Evolutionary conservation across 192 early-diverging fungal genomes (phyloP).

Genomic region (Coemansia sp.): DNA sequence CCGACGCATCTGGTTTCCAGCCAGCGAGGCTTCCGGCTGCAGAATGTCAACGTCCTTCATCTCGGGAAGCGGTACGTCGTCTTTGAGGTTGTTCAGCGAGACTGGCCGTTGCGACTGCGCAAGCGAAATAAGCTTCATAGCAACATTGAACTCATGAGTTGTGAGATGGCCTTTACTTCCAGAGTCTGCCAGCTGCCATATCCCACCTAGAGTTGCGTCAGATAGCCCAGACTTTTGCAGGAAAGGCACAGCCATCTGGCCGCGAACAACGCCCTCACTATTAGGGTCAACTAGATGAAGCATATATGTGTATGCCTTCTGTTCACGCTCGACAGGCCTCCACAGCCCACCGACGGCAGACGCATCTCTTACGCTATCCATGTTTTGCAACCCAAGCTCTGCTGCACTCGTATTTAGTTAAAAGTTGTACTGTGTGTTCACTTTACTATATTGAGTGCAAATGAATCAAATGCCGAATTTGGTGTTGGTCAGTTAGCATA

Average conservation of each 20-base stretch:
- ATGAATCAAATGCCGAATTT: background rate
- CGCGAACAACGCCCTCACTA: constrained; percentile 66
- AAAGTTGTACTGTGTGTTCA: background rate
- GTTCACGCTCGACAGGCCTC: constrained; percentile 64
- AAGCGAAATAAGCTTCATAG: constrained; percentile 86
- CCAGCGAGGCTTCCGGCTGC: background rate
- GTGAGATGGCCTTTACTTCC: constrained; percentile 77
- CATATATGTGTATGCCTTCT: constrained; percentile 60
- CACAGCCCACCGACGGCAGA: constrained; percentile 31
- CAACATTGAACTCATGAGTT: constrained; percentile 70
- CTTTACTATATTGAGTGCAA: constrained; percentile 1
- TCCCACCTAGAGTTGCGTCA: constrained; percentile 63
- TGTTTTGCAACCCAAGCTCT: background rate
- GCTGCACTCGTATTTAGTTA: background rate
- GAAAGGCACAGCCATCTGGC: constrained; percentile 70
- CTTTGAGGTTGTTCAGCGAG: constrained; percentile 51
- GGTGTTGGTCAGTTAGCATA: background rate
- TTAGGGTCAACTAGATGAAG: constrained; percentile 63
- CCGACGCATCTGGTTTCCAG: constrained; percentile 19
- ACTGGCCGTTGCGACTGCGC: constrained; percentile 72
- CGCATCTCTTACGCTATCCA: constrained; percentile 26
- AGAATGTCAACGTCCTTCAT: constrained; percentile 58
- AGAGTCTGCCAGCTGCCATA: constrained; percentile 85
- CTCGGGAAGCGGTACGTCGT: constrained; percentile 58
- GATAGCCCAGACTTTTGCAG: constrained; percentile 73